Evolutionary conservation across 768 basidiomycete species (phyloP).

Genomic region (Exidia glandulosa): DNA sequence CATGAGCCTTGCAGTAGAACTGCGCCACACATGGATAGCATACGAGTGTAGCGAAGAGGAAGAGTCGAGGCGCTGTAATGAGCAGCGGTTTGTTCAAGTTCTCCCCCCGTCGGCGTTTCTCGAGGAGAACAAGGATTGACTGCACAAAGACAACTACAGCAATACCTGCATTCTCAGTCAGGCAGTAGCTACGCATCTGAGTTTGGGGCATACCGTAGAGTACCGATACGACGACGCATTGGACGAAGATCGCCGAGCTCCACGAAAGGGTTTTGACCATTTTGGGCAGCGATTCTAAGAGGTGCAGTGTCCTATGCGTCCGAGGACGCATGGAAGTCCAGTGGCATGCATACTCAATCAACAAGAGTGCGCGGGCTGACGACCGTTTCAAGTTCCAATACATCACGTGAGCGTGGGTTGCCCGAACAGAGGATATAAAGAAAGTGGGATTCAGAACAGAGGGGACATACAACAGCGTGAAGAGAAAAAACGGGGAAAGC

Average conservation of each 20-base stretch:
- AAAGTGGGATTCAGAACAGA: not conserved
- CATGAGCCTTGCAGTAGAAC: not conserved
- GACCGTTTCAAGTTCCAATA: no score
- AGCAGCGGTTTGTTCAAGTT: not conserved
- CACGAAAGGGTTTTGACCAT: not conserved
- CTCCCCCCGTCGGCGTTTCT: not conserved
- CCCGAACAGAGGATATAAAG: not conserved
- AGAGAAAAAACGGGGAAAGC: not conserved
- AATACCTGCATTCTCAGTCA: not conserved
- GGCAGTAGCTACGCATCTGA: not conserved
- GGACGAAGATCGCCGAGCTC: not conserved
- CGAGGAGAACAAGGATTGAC: not conserved
- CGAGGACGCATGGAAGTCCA: no score
- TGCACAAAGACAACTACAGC: not conserved
- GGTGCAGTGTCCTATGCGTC: no score
- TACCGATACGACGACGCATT: not conserved
- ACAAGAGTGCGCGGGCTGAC: no score
- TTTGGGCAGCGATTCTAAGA: no score
- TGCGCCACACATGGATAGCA: not conserved
- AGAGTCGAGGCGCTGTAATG: not conserved
- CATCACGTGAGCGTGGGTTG: no score
- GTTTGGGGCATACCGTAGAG: not conserved
- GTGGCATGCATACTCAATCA: no score
- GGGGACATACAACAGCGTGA: not conserved
- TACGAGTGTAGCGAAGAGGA: not conserved